Conservation (phyloP, 225 moss, liverwort and hornwort species). For the Pseudisothecium myosuroides region DNA sequence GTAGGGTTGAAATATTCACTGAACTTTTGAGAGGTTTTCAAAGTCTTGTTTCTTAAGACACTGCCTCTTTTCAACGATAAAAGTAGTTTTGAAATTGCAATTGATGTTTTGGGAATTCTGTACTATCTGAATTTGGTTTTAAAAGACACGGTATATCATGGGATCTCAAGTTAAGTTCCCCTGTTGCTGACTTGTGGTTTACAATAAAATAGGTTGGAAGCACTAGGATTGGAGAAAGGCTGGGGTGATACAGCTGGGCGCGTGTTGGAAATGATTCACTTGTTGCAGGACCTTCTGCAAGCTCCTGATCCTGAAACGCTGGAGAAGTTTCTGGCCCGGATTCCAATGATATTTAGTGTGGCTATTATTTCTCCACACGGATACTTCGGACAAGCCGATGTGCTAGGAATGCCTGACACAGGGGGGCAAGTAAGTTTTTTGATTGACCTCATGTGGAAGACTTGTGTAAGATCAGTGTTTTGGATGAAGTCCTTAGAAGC, state of each 20-base stretch:
- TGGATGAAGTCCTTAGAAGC: not conserved
- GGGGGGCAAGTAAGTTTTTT: slow-evolving; percentile 71
- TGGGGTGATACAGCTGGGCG: slow-evolving; percentile 84
- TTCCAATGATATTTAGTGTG: slow-evolving; percentile 83
- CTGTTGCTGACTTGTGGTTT: not conserved
- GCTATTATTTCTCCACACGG: slow-evolving; percentile 92
- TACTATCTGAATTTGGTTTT: not conserved
- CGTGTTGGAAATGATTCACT: slow-evolving; percentile 49
- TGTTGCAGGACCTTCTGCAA: slow-evolving; percentile 80
- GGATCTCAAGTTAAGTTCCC: not conserved
- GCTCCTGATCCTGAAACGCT: slow-evolving; percentile 73
- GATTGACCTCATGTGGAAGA: not conserved
- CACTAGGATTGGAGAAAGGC: slow-evolving; percentile 79
- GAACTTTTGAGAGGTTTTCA: not conserved
- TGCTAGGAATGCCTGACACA: slow-evolving; percentile 87
- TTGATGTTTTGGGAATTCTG: not conserved
- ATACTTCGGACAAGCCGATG: slow-evolving; percentile 81
- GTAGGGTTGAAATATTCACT: not conserved
- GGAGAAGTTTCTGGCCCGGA: slow-evolving; percentile 60
- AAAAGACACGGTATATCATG: not conserved
- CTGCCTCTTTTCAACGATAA: not conserved
- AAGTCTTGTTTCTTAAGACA: not conserved
- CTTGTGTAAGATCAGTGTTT: not conserved
- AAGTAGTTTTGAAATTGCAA: not conserved
- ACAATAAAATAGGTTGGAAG: slow-evolving; percentile 35